Evolutionary conservation across 2,329 filamentous ascomycete genomes (phyloP), one percentile per base, ranked within the genome.

Genomic region (Mycogone perniciosa): DNA sequence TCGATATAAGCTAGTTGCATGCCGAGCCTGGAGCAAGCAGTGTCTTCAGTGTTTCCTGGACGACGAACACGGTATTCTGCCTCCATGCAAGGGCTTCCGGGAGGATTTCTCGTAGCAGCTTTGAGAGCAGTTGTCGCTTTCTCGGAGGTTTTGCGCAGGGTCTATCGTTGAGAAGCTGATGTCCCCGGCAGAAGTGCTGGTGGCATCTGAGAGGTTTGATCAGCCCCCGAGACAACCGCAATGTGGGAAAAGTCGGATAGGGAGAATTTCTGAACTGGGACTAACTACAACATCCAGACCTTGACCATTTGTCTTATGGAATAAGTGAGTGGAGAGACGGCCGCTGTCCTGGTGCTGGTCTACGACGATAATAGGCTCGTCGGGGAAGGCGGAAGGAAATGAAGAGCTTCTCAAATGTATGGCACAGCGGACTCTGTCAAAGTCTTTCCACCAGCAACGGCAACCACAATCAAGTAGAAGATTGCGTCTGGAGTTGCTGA

Each of bases 401-500:
- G 20, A 64, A 70, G 7, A 75, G 56, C 37, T 63, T 68, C 1
- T 65, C 61, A 35, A 10, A 30, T 40, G 29, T 51, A 46, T 7
- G 48, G 48, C 27, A 51, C 48, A 39, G 38, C 48, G n/a, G 48
- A 42, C 27, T 51, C 33, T 27, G 44, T 34, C 26, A 38, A 20
- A 33, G 47, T 11, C 7, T 10, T 13, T 13, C 47, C 43, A 33
- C 34, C 39, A 29, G 44, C 31, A 2, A 53, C 10, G 27, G 48
- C 53, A 2, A 63, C 63, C 34, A 76, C 66, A 4, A 71, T 62
- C 0, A 67, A 64, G 44, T 79, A 75, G 8, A 79, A 67, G 51
- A 76, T 67, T 8, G 69, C 58, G 52, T 79, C 75, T 7, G 78
- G 60, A 0, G 74, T 75, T 1, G 73, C 69, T 0, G 76, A 75